phyloP scores from a whole-genome alignment of 306 rosid genomes.

The Argentina anserina region DNA sequence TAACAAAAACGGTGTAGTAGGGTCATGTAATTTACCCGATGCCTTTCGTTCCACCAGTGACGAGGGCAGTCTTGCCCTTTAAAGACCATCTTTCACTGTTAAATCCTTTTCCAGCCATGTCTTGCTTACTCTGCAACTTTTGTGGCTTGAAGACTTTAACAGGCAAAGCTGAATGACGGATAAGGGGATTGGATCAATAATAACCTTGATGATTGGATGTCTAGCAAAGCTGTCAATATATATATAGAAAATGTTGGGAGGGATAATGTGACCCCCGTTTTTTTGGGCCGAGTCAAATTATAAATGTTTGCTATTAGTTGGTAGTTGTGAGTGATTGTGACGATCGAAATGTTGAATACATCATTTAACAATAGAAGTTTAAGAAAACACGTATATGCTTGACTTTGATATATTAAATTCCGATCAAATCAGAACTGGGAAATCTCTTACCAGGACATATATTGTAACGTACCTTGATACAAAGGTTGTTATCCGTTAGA shows the following conservation, averaged over 20 bases:
- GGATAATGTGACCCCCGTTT: neutral
- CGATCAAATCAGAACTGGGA: neutral
- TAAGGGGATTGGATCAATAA: neutral
- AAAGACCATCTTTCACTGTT: conserved; percentile 44
- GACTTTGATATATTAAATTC: conserved; percentile 1
- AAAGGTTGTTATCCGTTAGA: neutral
- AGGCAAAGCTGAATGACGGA: neutral
- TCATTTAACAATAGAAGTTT: too few species aligned
- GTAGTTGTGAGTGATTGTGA: neutral
- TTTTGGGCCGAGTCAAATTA: conserved; percentile 4
- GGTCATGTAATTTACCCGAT: conserved; percentile 17
- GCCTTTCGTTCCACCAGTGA: conserved; percentile 52
- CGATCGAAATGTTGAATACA: too few species aligned
- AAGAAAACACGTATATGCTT: neutral
- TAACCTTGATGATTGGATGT: neutral
- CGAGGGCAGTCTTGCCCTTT: conserved; percentile 47
- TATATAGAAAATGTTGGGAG: neutral
- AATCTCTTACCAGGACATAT: neutral
- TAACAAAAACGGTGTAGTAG: too few species aligned
- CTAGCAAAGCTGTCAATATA: neutral
- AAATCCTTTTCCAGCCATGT: conserved; percentile 10
- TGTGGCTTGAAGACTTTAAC: neutral
- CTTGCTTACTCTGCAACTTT: conserved; percentile 11
- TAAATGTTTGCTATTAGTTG: neutral
- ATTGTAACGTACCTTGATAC: neutral